Evolutionary conservation across 305 asterid species (phyloP).

Genomic region (Fraxinus paxiana): DNA sequence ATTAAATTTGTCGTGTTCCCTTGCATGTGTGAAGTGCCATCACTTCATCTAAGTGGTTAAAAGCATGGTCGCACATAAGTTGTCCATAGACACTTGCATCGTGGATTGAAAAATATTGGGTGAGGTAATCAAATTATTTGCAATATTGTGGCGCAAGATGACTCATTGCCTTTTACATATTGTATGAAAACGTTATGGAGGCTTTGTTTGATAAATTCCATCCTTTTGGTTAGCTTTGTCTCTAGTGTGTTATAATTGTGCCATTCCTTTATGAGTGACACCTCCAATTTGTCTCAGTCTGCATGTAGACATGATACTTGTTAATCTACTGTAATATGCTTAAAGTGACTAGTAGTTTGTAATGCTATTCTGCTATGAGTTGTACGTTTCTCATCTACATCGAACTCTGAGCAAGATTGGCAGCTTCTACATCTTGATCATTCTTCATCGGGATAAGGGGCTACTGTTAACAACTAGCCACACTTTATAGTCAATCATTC

Average conservation of each 20-base stretch:
- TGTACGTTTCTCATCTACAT: background rate
- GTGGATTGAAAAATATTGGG: background rate
- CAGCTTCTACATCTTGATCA: background rate
- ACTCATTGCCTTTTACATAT: background rate
- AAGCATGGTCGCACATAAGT: background rate
- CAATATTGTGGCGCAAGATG: background rate
- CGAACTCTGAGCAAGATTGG: background rate
- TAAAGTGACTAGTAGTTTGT: background rate
- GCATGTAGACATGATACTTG: background rate
- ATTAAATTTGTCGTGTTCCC: background rate
- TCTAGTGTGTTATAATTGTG: background rate
- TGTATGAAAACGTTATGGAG: background rate
- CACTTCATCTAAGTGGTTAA: background rate
- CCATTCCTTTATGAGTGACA: background rate
- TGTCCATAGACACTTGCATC: background rate
- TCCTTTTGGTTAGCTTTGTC: background rate
- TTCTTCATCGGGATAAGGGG: background rate
- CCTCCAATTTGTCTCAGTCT: background rate
- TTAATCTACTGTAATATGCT: background rate
- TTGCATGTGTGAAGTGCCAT: background rate
- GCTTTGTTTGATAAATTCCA: background rate
- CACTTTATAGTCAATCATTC: background rate
- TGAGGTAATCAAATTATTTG: background rate
- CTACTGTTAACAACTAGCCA: background rate
- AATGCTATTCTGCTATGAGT: background rate